Evolutionary conservation across 176 grass and related monocot species (phyloP).

Genomic region (Thinopyrum elongatum): DNA sequence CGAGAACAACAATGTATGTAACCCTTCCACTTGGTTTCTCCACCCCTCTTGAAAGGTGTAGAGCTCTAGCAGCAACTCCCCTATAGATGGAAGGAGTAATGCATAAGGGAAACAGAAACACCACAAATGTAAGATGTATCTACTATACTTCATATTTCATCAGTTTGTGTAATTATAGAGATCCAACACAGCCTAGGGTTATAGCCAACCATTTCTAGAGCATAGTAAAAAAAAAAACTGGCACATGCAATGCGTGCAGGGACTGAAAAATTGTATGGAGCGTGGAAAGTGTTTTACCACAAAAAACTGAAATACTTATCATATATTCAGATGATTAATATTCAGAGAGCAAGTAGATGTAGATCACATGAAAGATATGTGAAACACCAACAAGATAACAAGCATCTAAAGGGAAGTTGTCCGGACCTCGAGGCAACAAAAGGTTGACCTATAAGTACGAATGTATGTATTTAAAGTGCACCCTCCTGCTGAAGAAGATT

Average conservation of each 20-base stretch:
- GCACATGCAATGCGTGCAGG: background rate
- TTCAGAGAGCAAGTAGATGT: background rate
- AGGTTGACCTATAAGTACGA: background rate
- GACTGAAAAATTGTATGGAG: background rate
- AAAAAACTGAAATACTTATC: background rate
- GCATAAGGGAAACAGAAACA: constrained; percentile 3
- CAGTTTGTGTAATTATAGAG: background rate
- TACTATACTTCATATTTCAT: background rate
- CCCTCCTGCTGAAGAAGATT: constrained; percentile 7
- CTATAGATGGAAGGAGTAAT: constrained; percentile 38
- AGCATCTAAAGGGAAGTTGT: background rate
- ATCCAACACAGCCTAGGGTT: background rate
- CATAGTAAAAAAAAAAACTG: background rate
- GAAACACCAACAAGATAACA: background rate
- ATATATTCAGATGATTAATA: background rate
- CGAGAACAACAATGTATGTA: constrained; percentile 95
- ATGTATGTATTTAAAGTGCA: background rate
- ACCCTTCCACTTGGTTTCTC: constrained; percentile 99
- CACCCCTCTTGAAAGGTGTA: constrained; percentile 96
- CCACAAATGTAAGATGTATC: background rate
- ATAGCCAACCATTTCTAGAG: background rate
- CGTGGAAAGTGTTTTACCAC: background rate
- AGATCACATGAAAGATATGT: background rate
- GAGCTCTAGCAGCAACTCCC: constrained; percentile 97
- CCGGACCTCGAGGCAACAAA: background rate